phyloP scores from a whole-genome alignment of 2,329 filamentous ascomycete species.

The Gnomoniopsis smithogilvyi region DNA sequence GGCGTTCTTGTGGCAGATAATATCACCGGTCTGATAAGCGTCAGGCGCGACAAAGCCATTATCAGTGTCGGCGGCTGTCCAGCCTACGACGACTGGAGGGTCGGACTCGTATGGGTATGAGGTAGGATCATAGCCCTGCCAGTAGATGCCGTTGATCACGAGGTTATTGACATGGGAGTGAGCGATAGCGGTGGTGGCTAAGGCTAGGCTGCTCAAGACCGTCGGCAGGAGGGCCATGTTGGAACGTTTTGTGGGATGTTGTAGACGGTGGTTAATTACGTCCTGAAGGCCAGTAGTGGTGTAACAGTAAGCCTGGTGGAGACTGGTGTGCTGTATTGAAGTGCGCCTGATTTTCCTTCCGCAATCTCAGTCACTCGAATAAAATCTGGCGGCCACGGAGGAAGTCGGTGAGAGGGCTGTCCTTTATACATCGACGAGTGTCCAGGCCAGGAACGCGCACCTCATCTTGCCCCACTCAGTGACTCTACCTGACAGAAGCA shows the following conservation, averaged over 20 bases:
- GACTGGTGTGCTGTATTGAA: not conserved
- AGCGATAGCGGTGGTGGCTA: not conserved
- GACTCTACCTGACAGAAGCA: not conserved
- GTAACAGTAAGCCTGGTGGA: not conserved
- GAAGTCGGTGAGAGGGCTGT: not conserved
- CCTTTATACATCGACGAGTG: not conserved
- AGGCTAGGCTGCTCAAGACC: not conserved
- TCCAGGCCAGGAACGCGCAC: not conserved
- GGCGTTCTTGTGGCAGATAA: constrained; percentile 34
- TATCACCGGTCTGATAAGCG: constrained; percentile 30
- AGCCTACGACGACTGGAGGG: constrained; percentile 13
- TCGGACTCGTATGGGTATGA: constrained; percentile 1
- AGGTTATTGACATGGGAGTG: constrained; percentile 17
- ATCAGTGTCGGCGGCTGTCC: constrained; percentile 20
- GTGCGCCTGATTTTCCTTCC: not conserved
- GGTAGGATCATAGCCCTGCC: constrained; percentile 11
- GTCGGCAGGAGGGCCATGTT: constrained; percentile 1
- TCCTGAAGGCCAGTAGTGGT: not conserved
- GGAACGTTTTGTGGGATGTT: not conserved
- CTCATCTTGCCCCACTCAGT: not conserved
- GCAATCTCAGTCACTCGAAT: not conserved
- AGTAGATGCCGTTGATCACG: constrained; percentile 16
- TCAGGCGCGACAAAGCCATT: constrained; percentile 38
- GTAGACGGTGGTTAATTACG: not conserved
- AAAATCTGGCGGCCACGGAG: not conserved